phyloP scores from a whole-genome alignment of 1,284 basidiomycete genomes.

The Tylopilus sp. region DNA sequence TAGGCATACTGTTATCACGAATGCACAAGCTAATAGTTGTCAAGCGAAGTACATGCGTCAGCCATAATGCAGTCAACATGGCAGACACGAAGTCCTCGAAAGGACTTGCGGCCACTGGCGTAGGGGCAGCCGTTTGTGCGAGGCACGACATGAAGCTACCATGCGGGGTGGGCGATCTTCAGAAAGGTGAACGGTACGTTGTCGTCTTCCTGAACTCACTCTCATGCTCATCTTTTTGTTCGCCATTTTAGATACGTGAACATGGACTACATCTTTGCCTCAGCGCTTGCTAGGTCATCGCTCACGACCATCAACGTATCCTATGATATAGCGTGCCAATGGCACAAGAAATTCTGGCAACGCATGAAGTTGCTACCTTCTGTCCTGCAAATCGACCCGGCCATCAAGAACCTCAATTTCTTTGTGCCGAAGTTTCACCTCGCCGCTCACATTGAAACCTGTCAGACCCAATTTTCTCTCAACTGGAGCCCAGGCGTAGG shows the following conservation, averaged over 20 bases:
- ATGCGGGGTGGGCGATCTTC: background rate
- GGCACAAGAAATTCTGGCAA: constrained; percentile 1
- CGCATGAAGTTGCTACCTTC: background rate
- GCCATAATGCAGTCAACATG: background rate
- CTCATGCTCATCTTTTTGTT: background rate
- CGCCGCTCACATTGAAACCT: constrained; percentile 13
- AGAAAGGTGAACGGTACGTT: constrained; percentile 36
- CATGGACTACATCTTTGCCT: constrained; percentile 22
- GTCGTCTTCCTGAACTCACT: no score
- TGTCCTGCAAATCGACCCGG: background rate
- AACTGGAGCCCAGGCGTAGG: constrained; percentile 13
- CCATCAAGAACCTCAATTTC: background rate
- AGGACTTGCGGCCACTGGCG: background rate
- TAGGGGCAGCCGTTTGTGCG: background rate
- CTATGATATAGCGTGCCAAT: constrained; percentile 16
- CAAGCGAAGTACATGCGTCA: background rate
- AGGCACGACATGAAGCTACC: background rate
- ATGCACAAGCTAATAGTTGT: no score
- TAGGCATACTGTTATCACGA: no score
- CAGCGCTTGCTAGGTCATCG: background rate
- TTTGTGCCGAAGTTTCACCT: constrained; percentile 27
- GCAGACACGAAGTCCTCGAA: background rate
- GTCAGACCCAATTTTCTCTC: constrained; percentile 22
- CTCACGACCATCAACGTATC: constrained; percentile 6
- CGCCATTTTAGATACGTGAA: constrained; percentile 14